A percentile compares a stretch with the other conserved stretches of the same genome.
phyloP scores from a whole-genome alignment of 805 yeast species.

The Suhomyces kilbournensis region DNA sequence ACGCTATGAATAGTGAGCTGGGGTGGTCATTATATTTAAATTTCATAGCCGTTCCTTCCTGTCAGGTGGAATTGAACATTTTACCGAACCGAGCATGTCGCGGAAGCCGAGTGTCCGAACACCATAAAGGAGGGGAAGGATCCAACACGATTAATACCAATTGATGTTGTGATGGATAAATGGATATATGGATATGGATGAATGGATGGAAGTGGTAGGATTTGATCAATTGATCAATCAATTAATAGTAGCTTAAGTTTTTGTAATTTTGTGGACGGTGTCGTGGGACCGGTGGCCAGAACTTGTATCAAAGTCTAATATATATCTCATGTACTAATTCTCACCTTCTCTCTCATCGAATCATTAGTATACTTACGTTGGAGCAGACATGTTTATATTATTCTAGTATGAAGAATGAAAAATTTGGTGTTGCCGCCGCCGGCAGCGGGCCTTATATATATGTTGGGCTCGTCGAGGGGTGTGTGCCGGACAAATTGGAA shows the following conservation, averaged over 20 bases:
- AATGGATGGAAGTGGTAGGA: background rate
- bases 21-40: no score
- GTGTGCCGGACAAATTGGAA: background rate
- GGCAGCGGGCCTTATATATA: conserved; percentile 4
- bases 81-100: background rate
- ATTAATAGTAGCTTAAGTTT: no score
- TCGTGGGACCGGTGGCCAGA: no score
- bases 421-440: background rate
- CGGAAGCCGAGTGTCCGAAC: background rate
- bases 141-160: background rate
- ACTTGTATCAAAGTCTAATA: no score
- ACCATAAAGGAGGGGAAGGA: background rate
- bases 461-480: conserved; percentile 5
- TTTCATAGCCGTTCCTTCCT: background rate
- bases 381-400: conserved; percentile 35
- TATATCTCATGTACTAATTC: no score
- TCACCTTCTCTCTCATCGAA: background rate
- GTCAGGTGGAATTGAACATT: background rate
- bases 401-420: background rate
- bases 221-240: no score
- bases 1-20: background rate
- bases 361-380: conserved; percentile 36
- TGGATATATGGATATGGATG: background rate
- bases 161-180: background rate
- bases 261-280: no score